A percentile compares a stretch with the other conserved stretches of the same genome.
These are phyloP conservation scores for Pistacia integerrima DNA, from an alignment of 345 rosid genomes.

Conservation along the genomic window DNA sequence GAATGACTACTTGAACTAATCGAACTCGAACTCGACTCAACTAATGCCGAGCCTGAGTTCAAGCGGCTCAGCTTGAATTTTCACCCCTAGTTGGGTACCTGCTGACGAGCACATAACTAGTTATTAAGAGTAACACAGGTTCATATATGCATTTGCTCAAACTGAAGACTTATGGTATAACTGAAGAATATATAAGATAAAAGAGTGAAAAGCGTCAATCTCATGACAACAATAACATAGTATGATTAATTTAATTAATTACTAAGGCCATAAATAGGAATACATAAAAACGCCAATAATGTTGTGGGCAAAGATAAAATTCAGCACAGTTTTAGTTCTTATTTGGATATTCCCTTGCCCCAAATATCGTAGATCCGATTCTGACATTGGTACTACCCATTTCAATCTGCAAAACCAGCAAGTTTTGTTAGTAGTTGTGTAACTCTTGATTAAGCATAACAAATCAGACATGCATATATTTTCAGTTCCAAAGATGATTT, in stretches of 20 bases:
- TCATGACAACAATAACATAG: not conserved
- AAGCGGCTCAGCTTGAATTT: too few species aligned
- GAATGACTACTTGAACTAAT: too few species aligned
- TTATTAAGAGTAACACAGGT: too few species aligned
- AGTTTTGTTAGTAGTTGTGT: not conserved
- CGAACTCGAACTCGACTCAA: too few species aligned
- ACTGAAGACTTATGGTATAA: not conserved
- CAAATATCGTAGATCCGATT: conserved; percentile 87
- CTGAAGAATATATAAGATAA: too few species aligned
- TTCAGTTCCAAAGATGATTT: not conserved
- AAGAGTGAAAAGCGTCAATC: not conserved
- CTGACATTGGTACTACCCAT: conserved; percentile 94
- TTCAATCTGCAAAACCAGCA: conserved; percentile 62
- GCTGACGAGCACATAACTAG: too few species aligned
- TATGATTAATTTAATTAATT: not conserved
- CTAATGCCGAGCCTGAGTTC: too few species aligned
- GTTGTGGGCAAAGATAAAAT: not conserved
- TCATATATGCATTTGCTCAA: too few species aligned
- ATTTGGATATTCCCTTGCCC: conserved; percentile 84
- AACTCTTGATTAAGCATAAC: not conserved
- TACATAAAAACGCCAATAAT: not conserved
- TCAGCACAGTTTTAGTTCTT: conserved; percentile 33
- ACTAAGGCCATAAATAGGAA: not conserved
- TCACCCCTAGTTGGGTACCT: too few species aligned
- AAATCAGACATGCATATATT: not conserved